A percentile compares a stretch with the other conserved stretches of the same genome.
Evolutionary conservation across 2,329 filamentous ascomycete genomes (phyloP).

Genomic region (Alternaria conjuncta): DNA sequence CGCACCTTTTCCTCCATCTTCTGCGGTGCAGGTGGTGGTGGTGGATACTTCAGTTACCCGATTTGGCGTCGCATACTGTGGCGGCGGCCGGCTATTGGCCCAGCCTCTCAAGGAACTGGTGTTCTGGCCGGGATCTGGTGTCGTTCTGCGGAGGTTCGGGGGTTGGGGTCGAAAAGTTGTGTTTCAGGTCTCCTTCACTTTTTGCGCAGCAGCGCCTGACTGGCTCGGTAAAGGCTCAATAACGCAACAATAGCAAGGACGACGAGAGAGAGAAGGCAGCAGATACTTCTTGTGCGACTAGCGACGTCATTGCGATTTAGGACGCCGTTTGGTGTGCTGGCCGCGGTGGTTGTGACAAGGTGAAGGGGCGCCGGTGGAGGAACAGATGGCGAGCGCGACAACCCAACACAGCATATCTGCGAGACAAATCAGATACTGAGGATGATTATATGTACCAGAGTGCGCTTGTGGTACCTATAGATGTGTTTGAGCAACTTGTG

Average conservation of each 20-base stretch:
- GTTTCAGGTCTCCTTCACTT: slow-evolving; percentile 7
- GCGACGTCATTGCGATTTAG: background rate
- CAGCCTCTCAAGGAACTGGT: background rate
- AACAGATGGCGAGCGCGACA: background rate
- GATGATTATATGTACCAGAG: fast-evolving
- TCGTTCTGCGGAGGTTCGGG: background rate
- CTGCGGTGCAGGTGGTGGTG: background rate
- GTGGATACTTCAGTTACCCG: background rate
- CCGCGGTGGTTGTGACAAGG: background rate
- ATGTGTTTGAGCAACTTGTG: background rate
- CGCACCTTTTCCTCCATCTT: background rate
- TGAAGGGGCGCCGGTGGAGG: background rate
- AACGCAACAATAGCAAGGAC: background rate
- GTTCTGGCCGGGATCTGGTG: too few relatives aligned
- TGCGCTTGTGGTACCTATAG: background rate
- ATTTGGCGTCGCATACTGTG: background rate
- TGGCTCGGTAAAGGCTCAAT: background rate
- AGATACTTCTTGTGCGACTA: background rate
- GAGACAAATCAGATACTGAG: too few relatives aligned
- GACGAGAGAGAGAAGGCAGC: background rate
- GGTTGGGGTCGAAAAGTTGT: background rate
- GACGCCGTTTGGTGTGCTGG: background rate
- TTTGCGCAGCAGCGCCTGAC: background rate
- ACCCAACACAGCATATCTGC: background rate
- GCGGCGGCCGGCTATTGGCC: background rate